Percentiles rank a stretch among this genome's conserved stretches.
Evolutionary conservation across 2,329 filamentous ascomycete species (phyloP).

Genomic region (Xylaria sp.): DNA sequence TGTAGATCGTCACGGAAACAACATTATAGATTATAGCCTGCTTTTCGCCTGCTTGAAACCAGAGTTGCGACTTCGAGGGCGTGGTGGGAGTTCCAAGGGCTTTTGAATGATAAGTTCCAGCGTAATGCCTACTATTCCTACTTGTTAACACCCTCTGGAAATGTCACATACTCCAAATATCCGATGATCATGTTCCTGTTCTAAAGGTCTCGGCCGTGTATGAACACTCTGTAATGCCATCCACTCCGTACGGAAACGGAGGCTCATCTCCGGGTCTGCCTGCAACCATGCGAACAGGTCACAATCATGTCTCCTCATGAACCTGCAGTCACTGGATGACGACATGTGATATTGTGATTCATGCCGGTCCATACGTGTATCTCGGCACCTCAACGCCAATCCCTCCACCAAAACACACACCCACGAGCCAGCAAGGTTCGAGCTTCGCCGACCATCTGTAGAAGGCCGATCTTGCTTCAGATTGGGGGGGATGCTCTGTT

Average conservation of each 20-base stretch:
- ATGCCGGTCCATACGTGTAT: background rate
- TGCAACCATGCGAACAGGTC: background rate
- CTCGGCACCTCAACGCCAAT: conserved; percentile 7
- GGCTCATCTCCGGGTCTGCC: background rate
- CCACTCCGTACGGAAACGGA: background rate
- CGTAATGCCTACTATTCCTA: background rate
- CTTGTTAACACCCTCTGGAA: background rate
- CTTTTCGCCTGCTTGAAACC: background rate
- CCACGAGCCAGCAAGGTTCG: background rate
- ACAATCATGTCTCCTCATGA: background rate
- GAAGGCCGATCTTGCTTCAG: background rate
- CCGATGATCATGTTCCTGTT: too few species aligned
- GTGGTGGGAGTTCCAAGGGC: background rate
- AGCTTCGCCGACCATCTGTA: conserved; percentile 9
- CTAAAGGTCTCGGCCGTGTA: background rate
- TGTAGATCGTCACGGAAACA: background rate
- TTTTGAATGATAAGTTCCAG: background rate
- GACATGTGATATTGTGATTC: conserved; percentile 2
- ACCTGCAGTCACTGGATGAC: background rate
- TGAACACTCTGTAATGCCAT: background rate
- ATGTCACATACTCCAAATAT: background rate
- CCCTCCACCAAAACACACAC: background rate
- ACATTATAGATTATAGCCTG: background rate
- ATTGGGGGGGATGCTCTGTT: background rate
- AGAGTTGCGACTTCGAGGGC: background rate